phyloP scores from a whole-genome alignment of 2,329 filamentous ascomycete species.

The Penicillium digitatum region DNA sequence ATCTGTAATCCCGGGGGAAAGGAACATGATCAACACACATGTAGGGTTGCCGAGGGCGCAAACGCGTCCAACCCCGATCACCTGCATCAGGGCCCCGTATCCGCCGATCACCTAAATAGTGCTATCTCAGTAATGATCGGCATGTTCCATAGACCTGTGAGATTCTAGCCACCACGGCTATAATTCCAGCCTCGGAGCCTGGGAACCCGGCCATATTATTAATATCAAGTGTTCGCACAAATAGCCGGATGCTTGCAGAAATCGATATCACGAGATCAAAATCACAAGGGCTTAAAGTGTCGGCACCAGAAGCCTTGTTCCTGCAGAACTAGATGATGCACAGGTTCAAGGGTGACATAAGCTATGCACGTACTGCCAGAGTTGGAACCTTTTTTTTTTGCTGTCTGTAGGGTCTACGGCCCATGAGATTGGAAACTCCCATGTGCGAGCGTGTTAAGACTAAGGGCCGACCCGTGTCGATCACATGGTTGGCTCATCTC shows the following conservation, averaged over 20 bases:
- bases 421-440: not conserved
- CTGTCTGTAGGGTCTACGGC: not conserved
- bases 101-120: not conserved
- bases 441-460: not conserved
- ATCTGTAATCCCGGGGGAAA: not conserved
- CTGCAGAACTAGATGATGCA: not conserved
- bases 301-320: not conserved
- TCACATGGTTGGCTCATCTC: not conserved
- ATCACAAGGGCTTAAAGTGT: not conserved
- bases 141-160: not conserved
- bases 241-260: no score
- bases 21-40: not conserved
- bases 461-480: conserved; percentile 9
- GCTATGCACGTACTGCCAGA: not conserved
- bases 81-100: not conserved
- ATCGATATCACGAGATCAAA: not conserved
- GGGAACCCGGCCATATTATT: not conserved
- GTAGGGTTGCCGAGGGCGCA: not conserved
- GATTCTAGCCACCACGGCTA: not conserved
- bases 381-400: not conserved
- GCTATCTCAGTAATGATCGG: not conserved
- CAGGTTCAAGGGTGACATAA: not conserved
- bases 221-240: not conserved
- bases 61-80: not conserved
- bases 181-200: not conserved